Evolutionary conservation across 306 rosid genomes (phyloP).

Genomic region (Alnus rubra): DNA sequence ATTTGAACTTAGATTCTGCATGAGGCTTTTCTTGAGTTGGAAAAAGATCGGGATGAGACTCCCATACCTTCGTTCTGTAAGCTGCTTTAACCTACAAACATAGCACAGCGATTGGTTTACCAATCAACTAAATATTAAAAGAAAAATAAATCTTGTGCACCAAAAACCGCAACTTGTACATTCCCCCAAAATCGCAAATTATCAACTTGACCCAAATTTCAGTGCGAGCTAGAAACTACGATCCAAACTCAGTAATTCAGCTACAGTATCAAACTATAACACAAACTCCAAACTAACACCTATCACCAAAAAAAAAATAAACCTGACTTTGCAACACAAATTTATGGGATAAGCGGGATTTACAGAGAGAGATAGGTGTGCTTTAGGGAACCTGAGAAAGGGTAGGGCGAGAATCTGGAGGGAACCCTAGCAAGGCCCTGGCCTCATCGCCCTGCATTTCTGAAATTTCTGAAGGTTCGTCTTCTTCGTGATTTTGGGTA

Average conservation of each 20-base stretch:
- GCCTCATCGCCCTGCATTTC: conserved; percentile 61
- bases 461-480: background rate
- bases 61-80: conserved; percentile 76
- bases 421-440: conserved; percentile 57
- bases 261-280: background rate
- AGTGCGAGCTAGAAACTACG: background rate
- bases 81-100: conserved; percentile 65
- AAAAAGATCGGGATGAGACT: conserved; percentile 77
- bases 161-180: background rate
- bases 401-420: conserved; percentile 55
- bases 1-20: conserved; percentile 70
- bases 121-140: background rate
- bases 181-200: conserved; percentile 3
- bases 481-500: background rate
- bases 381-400: conserved; percentile 39
- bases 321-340: conserved; percentile 11
- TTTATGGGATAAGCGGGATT: background rate
- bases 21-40: conserved; percentile 57
- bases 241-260: background rate
- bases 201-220: background rate
- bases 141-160: background rate
- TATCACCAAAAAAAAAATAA: background rate
- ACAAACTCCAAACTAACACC: background rate
- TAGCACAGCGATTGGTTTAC: conserved; percentile 3
- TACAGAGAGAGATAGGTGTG: background rate